Conservation (phyloP, 2,329 filamentous ascomycete genomes). For the Trichoderma endophyticum region DNA sequence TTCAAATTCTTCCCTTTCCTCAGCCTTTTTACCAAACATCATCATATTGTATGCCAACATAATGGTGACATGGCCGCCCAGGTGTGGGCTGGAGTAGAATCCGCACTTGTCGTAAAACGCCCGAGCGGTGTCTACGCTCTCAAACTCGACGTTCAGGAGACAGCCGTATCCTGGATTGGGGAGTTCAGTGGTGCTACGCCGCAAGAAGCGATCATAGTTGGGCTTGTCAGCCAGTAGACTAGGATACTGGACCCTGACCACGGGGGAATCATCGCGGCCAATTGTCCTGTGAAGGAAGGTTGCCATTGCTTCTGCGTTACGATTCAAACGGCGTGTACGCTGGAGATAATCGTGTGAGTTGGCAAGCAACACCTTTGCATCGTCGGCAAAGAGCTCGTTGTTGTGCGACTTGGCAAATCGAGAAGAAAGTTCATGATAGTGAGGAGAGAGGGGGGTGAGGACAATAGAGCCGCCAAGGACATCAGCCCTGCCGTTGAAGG, state of each 20-base stretch:
- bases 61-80: constrained; percentile 52
- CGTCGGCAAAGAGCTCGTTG: constrained; percentile 47
- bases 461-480: constrained; percentile 51
- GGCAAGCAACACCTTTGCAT: constrained; percentile 44
- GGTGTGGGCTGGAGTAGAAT: constrained; percentile 51
- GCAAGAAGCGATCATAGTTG: constrained; percentile 36
- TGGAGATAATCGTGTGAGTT: constrained; percentile 45
- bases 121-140: constrained; percentile 35
- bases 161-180: constrained; percentile 52
- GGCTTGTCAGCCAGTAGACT: constrained; percentile 32
- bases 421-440: constrained; percentile 38
- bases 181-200: constrained; percentile 42
- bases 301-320: constrained; percentile 44
- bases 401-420: constrained; percentile 28
- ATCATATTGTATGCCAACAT: constrained; percentile 46
- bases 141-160: constrained; percentile 51
- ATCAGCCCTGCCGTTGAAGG: constrained; percentile 55
- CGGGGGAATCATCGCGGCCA: constrained; percentile 31
- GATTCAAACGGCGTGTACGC: constrained; percentile 39
- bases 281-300: constrained; percentile 35
- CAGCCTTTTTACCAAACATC: constrained; percentile 40
- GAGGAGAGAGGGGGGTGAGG: constrained; percentile 45
- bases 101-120: constrained; percentile 50
- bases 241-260: constrained; percentile 46
- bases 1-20: constrained; percentile 37